Evolutionary conservation across 2,329 filamentous ascomycete species (phyloP).

Genomic region (Botrytis aclada): DNA sequence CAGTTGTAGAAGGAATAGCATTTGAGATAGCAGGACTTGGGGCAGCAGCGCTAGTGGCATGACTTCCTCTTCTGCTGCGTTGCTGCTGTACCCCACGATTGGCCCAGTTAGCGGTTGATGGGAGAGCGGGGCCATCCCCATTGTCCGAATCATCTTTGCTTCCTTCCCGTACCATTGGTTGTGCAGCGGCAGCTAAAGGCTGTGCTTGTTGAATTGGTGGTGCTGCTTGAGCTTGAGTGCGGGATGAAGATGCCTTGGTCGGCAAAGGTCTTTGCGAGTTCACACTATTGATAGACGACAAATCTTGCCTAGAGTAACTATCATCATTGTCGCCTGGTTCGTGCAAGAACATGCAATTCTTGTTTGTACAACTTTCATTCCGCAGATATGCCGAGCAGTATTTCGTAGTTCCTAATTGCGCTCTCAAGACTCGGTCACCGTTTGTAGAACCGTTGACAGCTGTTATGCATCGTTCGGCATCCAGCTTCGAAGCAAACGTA

Average conservation of each 20-base stretch:
- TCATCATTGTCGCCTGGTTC: slow-evolving; percentile 98
- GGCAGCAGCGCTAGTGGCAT: slow-evolving; percentile 75
- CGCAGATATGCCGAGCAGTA: slow-evolving; percentile 97
- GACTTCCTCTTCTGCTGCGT: slow-evolving; percentile 68
- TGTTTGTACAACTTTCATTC: slow-evolving; percentile 90
- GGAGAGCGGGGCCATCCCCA: slow-evolving; percentile 85
- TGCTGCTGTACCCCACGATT: slow-evolving; percentile 59
- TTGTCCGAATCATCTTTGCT: slow-evolving; percentile 73
- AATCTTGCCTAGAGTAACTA: slow-evolving; percentile 89
- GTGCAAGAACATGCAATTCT: slow-evolving; percentile 96
- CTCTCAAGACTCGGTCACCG: slow-evolving; percentile 79
- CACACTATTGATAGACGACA: slow-evolving; percentile 91
- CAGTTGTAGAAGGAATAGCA: slow-evolving; percentile 52
- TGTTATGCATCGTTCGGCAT: slow-evolving; percentile 84
- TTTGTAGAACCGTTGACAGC: slow-evolving; percentile 92
- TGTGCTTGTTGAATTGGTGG: slow-evolving; percentile 37
- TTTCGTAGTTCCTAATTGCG: slow-evolving; percentile 84
- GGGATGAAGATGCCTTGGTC: slow-evolving; percentile 49
- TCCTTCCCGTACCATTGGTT: slow-evolving; percentile 70
- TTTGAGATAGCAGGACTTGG: slow-evolving; percentile 76
- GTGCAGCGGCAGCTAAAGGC: slow-evolving; percentile 43
- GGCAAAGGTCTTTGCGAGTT: slow-evolving; percentile 69
- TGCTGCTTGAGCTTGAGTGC: slow-evolving; percentile 47
- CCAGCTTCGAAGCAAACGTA: slow-evolving; percentile 90
- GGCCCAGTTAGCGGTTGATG: slow-evolving; percentile 92